Conservation (phyloP, 495 filamentous ascomycete species). For the Lichina pygmaea region DNA sequence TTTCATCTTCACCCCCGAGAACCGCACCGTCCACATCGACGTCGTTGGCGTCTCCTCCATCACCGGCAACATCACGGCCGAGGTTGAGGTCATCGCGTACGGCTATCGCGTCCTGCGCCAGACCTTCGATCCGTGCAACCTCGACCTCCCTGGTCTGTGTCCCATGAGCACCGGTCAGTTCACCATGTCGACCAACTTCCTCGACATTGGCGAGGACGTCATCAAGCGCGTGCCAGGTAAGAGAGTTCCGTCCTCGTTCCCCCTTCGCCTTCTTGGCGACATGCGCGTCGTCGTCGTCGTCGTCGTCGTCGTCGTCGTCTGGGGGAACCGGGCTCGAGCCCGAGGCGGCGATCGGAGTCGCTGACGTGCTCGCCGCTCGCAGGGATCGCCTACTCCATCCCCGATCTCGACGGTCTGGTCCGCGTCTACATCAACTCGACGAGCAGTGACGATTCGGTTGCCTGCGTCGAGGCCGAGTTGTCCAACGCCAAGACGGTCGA, state of each 20-base stretch:
- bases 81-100: conserved; percentile 54
- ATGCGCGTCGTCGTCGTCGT: neutral
- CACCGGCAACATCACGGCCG: conserved; percentile 57
- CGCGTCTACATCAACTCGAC: conserved; percentile 48
- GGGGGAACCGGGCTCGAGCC: neutral
- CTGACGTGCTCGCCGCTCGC: conserved; percentile 3
- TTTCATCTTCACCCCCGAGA: conserved; percentile 51
- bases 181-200: conserved; percentile 40
- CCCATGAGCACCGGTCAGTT: conserved; percentile 80
- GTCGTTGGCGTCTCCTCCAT: conserved; percentile 70
- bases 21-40: conserved; percentile 41
- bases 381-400: conserved; percentile 66
- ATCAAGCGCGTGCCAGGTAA: conserved; percentile 39
- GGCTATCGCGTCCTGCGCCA: conserved; percentile 39
- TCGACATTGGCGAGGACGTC: conserved; percentile 23
- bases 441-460: conserved; percentile 29
- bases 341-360: neutral
- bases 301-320: neutral
- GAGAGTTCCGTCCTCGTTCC: conserved; percentile 3
- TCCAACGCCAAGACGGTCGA: conserved; percentile 90
- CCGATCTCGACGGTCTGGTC: conserved; percentile 79
- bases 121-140: conserved; percentile 49
- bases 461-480: conserved; percentile 70
- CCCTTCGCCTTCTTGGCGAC: neutral
- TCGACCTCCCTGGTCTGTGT: conserved; percentile 48